Percentiles rank a stretch among this genome's conserved stretches.
Conservation (phyloP, 2,329 filamentous ascomycete genomes). For the Didymosphaeria variabile region DNA sequence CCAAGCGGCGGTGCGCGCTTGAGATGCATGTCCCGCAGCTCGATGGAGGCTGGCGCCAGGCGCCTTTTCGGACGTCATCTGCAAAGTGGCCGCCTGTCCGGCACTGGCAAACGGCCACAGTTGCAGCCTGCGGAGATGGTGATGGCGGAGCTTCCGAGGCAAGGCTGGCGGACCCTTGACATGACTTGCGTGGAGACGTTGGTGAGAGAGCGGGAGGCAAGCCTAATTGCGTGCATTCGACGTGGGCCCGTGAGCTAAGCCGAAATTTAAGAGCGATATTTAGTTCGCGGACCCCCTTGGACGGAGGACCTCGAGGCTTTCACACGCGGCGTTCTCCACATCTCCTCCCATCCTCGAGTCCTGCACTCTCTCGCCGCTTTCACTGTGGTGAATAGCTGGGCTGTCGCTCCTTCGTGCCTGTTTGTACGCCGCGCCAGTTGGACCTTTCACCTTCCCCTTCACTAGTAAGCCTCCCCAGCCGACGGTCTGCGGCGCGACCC, state of each 20-base stretch:
- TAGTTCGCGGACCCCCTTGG: conserved; percentile 42
- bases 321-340: conserved; percentile 35
- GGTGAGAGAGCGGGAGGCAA: conserved; percentile 25
- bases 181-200: conserved; percentile 19
- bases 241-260: conserved; percentile 34
- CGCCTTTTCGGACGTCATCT: conserved; percentile 12
- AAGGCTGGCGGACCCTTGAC: conserved; percentile 16
- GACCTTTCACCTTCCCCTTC: conserved; percentile 15
- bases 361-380: conserved; percentile 35
- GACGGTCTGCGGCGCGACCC: conserved; percentile 18
- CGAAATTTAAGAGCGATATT: conserved; percentile 38
- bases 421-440: conserved; percentile 7
- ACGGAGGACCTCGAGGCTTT: conserved; percentile 23
- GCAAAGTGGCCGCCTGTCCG: conserved; percentile 9
- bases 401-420: conserved; percentile 45
- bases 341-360: conserved; percentile 31
- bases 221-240: conserved; percentile 43
- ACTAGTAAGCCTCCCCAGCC: conserved; percentile 45
- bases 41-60: conserved; percentile 12
- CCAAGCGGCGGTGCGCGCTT: conserved; percentile 13
- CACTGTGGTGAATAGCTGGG: conserved; percentile 39
- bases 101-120: conserved; percentile 6
- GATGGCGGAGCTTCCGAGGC: conserved; percentile 11
- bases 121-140: conserved; percentile 1
- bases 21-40: conserved; percentile 13